A percentile compares a stretch with the other conserved stretches of the same genome.
phyloP scores from a whole-genome alignment of 345 rosid genomes.

The Salix caprea region DNA sequence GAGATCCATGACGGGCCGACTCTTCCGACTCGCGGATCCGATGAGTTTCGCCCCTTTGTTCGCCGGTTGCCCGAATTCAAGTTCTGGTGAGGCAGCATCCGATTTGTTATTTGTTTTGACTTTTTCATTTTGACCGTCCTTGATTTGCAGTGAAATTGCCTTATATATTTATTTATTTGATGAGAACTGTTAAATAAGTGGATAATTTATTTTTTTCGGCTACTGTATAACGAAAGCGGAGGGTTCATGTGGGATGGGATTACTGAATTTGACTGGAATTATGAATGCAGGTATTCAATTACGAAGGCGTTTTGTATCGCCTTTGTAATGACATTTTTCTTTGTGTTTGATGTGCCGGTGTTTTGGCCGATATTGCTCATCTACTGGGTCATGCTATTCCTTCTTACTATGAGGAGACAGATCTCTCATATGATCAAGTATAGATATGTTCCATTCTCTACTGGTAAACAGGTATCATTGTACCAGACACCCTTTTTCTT shows the following conservation, averaged over 20 bases:
- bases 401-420: conserved; percentile 86
- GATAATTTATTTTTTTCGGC: neutral
- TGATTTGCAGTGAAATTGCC: neutral
- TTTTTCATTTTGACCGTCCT: neutral
- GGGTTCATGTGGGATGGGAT: neutral
- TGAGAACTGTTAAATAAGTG: neutral
- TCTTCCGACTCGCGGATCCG: conserved; percentile 85
- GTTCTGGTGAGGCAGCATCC: conserved; percentile 50
- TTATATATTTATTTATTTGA: too few relatives aligned
- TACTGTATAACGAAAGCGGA: neutral
- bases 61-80: conserved; percentile 92
- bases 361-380: conserved; percentile 97
- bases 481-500: neutral
- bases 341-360: conserved; percentile 75
- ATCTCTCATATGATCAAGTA: conserved; percentile 93
- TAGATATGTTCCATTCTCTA: conserved; percentile 84
- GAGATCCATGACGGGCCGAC: conserved; percentile 58
- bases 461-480: conserved; percentile 70
- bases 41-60: conserved; percentile 90
- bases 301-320: conserved; percentile 71
- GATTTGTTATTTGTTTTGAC: neutral
- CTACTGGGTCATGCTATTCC: conserved; percentile 77
- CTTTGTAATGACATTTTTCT: conserved; percentile 73
- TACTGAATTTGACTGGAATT: neutral
- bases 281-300: conserved; percentile 55